Evolutionary conservation across 208 protist species (phyloP).

Genomic region (Crithidia fasciculata): DNA sequence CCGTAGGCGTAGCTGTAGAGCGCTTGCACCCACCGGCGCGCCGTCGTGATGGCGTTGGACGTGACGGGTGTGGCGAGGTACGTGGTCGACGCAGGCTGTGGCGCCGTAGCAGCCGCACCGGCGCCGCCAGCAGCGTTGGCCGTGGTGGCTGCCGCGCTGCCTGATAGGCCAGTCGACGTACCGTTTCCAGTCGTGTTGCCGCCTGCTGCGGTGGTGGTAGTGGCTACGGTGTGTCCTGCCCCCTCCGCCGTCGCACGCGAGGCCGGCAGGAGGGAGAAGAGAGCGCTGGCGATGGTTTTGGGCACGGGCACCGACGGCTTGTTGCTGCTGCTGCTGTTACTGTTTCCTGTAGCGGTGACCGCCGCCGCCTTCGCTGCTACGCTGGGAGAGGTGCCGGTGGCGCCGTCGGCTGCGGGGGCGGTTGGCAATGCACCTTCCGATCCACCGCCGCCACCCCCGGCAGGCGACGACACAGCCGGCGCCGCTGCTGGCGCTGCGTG

Average conservation of each 20-base stretch:
- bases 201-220: not conserved
- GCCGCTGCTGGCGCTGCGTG: too few species aligned
- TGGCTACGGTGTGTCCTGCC: not conserved
- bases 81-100: not conserved
- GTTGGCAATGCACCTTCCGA: too few species aligned
- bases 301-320: slow-evolving; percentile 18
- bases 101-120: not conserved
- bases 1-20: slow-evolving; percentile 71
- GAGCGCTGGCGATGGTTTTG: slow-evolving; percentile 26
- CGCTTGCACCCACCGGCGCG: slow-evolving; percentile 47
- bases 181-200: not conserved
- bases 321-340: slow-evolving; percentile 11
- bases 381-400: not conserved
- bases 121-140: not conserved
- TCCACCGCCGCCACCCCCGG: too few species aligned
- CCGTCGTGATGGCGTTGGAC: slow-evolving; percentile 45
- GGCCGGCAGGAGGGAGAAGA: slow-evolving; percentile 32
- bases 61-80: slow-evolving; percentile 61
- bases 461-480: too few species aligned
- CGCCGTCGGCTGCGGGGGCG: too few species aligned
- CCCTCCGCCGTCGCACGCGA: slow-evolving; percentile 2
- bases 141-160: not conserved
- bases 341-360: not conserved
- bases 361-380: not conserved
- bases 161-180: too few species aligned